Evolutionary conservation across 2,329 filamentous ascomycete genomes (phyloP).

Genomic region (Cadophora luteo-olivacea): DNA sequence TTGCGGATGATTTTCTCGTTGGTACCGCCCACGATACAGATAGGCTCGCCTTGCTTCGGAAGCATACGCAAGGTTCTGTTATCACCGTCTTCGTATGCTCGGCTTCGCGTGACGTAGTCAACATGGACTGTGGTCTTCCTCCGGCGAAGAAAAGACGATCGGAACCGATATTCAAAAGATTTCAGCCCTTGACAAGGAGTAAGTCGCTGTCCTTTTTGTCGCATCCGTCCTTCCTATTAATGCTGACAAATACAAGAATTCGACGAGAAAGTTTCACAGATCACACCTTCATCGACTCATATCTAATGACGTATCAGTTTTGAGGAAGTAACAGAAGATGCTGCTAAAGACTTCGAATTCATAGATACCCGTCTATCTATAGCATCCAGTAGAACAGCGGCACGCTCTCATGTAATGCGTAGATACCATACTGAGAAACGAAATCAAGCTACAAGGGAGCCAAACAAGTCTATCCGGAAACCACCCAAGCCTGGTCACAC

Average conservation of each 20-base stretch:
- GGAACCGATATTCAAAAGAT: slow-evolving; percentile 18
- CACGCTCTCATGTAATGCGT: slow-evolving; percentile 23
- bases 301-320: neutral
- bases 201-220: neutral
- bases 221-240: neutral
- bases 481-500: neutral
- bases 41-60: neutral
- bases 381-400: slow-evolving; percentile 11
- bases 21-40: neutral
- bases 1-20: neutral
- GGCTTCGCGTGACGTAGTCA: neutral
- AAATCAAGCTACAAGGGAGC: neutral
- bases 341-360: slow-evolving; percentile 16
- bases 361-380: slow-evolving; percentile 7
- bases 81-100: neutral
- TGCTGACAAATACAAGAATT: slow-evolving; percentile 14
- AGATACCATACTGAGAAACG: slow-evolving; percentile 17
- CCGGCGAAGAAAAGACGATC: neutral
- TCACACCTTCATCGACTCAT: neutral
- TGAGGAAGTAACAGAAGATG: neutral
- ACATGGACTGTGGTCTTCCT: neutral
- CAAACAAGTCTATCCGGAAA: neutral
- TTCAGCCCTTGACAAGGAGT: slow-evolving; percentile 21
- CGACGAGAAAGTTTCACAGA: slow-evolving; percentile 6
- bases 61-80: neutral